Conservation (phyloP, 2,329 filamentous ascomycete species). For the Pseudonectria foliicola region DNA sequence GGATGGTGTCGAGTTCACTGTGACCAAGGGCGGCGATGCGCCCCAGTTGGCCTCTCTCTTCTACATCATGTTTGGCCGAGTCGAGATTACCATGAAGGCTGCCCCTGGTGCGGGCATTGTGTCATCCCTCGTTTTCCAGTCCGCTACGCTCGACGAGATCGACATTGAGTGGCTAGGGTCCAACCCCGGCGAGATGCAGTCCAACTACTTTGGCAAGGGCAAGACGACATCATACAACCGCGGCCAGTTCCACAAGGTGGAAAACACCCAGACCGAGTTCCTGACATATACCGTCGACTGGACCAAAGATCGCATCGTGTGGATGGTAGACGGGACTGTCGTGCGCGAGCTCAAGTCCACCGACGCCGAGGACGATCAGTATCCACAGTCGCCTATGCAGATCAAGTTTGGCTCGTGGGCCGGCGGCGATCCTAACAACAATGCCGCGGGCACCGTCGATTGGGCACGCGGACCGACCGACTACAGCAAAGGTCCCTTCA, state of each 20-base stretch:
- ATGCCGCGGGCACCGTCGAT: conserved; percentile 72
- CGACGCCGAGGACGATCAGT: conserved; percentile 66
- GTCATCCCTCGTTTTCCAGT: conserved; percentile 84
- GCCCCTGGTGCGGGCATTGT: conserved; percentile 89
- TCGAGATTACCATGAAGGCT: conserved; percentile 77
- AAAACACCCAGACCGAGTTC: conserved; percentile 64
- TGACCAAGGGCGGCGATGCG: conserved; percentile 69
- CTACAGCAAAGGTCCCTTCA: conserved; percentile 76
- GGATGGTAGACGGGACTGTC: conserved; percentile 72
- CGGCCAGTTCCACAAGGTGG: conserved; percentile 66
- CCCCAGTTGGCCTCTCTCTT: conserved; percentile 84
- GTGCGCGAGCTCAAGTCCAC: conserved; percentile 67
- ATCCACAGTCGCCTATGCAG: conserved; percentile 93
- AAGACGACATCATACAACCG: conserved; percentile 80
- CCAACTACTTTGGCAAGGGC: conserved; percentile 96
- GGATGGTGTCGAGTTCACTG: conserved; percentile 75
- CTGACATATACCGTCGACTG: conserved; percentile 90
- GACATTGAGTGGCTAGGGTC: conserved; percentile 95
- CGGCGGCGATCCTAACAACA: conserved; percentile 70
- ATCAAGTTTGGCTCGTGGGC: conserved; percentile 90
- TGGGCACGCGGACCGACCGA: conserved; percentile 87
- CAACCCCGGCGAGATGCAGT: conserved; percentile 71
- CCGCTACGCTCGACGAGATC: conserved; percentile 89
- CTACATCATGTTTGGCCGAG: conserved; percentile 98
- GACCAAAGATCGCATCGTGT: conserved; percentile 78